A percentile compares a stretch with the other conserved stretches of the same genome.
Evolutionary conservation across 164 flowering plant species (phyloP).

Genomic region (Protea cynaroides): DNA sequence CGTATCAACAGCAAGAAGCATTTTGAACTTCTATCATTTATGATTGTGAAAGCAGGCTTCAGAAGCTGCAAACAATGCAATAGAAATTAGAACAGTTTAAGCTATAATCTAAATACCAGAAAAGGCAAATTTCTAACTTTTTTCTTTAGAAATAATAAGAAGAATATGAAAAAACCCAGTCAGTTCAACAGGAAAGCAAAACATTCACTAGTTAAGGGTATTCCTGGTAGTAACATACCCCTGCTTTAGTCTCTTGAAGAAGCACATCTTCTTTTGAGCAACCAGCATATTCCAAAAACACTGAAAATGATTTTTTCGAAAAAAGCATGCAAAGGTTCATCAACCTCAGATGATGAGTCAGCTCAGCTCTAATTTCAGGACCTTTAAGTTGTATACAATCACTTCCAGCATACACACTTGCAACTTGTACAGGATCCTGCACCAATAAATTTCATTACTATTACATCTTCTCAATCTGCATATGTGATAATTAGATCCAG

Average conservation of each 20-base stretch:
- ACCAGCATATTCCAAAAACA: conserved; percentile 81
- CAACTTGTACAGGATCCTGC: conserved; percentile 81
- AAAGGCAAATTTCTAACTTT: not conserved
- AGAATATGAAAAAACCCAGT: conserved; percentile 3
- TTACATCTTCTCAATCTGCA: too few species aligned
- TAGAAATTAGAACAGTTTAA: conserved; percentile 4
- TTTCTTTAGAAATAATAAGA: not conserved
- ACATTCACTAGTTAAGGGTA: not conserved
- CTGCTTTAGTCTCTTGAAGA: conserved; percentile 93
- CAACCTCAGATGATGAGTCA: conserved; percentile 51
- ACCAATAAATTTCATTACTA: conserved; percentile 8
- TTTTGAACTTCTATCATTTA: conserved; percentile 59
- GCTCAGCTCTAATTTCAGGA: conserved; percentile 50
- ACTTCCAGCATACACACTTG: conserved; percentile 79
- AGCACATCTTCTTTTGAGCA: conserved; percentile 70
- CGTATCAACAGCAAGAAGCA: conserved; percentile 85
- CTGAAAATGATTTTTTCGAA: conserved; percentile 93
- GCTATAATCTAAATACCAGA: not conserved
- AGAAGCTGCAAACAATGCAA: conserved; percentile 57
- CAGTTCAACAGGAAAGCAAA: not conserved
- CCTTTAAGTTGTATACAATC: conserved; percentile 63
- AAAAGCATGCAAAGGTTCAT: conserved; percentile 77
- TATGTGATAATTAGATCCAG: too few species aligned
- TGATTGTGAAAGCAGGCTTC: conserved; percentile 92
- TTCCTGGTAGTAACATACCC: conserved; percentile 42